Evolutionary conservation across 163 green algal species (phyloP).

Genomic region (Volvox carteri): DNA sequence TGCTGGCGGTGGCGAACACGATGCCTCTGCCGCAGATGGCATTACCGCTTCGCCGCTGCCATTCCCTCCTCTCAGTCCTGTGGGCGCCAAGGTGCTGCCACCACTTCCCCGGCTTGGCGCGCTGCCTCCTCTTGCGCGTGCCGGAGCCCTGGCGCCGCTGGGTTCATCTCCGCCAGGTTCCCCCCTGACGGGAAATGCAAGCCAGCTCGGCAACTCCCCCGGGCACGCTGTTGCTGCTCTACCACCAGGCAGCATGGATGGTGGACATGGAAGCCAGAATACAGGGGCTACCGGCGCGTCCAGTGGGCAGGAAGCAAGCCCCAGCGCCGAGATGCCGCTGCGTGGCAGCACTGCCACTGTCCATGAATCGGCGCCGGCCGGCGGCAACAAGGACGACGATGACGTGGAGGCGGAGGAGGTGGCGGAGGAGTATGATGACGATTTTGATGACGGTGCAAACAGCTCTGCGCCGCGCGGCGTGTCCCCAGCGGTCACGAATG

Average conservation of each 20-base stretch:
- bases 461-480: slow-evolving; percentile 13
- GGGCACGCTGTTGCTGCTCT: neutral
- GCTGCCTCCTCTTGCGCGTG: neutral
- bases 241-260: neutral
- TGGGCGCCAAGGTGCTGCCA: neutral
- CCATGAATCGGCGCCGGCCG: neutral
- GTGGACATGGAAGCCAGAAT: neutral
- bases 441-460: slow-evolving; percentile 26
- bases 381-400: neutral
- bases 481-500: neutral
- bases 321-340: neutral
- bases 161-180: neutral
- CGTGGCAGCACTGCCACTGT: neutral
- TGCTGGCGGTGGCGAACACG: neutral
- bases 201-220: neutral
- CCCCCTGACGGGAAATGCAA: neutral
- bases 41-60: neutral
- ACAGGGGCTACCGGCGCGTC: neutral
- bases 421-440: slow-evolving; percentile 15
- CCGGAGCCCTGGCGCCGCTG: neutral
- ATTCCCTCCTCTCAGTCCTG: slow-evolving; percentile 3
- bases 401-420: neutral
- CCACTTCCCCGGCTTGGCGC: slow-evolving; percentile 1
- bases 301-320: neutral
- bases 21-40: neutral